Evolutionary conservation across 2,329 filamentous ascomycete species (phyloP).

Genomic region (Sordariomycetes sp.): DNA sequence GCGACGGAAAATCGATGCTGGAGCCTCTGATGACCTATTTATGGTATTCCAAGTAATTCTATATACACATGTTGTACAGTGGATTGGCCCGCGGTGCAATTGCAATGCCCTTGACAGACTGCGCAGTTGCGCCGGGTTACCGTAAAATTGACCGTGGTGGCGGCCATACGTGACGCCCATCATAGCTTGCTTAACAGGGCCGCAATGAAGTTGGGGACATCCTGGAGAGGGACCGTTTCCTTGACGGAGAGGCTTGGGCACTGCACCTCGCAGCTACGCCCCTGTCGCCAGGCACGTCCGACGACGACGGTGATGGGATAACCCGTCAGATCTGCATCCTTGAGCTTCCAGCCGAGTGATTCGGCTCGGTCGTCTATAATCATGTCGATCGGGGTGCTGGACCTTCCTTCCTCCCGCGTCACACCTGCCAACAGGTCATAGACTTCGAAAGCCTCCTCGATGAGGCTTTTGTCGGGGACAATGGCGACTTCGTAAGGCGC

Average conservation of each 20-base stretch:
- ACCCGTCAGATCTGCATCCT: slow-evolving; percentile 79
- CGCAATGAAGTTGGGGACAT: slow-evolving; percentile 31
- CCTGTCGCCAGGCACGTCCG: slow-evolving; percentile 53
- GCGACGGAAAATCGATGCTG: neutral
- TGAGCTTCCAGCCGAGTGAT: slow-evolving; percentile 70
- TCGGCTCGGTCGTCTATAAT: slow-evolving; percentile 62
- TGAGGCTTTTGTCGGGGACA: slow-evolving; percentile 34
- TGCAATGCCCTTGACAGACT: neutral
- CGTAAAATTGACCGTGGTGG: neutral
- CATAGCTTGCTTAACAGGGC: slow-evolving; percentile 36
- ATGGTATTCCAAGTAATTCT: neutral
- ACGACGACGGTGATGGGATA: slow-evolving; percentile 76
- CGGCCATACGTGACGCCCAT: neutral
- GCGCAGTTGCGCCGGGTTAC: neutral
- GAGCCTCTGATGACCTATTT: neutral
- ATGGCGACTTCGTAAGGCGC: slow-evolving; percentile 73
- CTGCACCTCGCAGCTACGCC: slow-evolving; percentile 59
- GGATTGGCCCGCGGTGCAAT: neutral
- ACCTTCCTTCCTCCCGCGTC: slow-evolving; percentile 1
- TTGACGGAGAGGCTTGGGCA: slow-evolving; percentile 55
- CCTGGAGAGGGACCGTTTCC: slow-evolving; percentile 38
- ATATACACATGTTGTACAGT: neutral
- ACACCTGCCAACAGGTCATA: slow-evolving; percentile 43
- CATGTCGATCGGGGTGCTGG: slow-evolving; percentile 35
- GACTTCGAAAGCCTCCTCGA: slow-evolving; percentile 38